Evolutionary conservation across 1,284 basidiomycete genomes (phyloP).

Genomic region (Kwoniella shivajii): DNA sequence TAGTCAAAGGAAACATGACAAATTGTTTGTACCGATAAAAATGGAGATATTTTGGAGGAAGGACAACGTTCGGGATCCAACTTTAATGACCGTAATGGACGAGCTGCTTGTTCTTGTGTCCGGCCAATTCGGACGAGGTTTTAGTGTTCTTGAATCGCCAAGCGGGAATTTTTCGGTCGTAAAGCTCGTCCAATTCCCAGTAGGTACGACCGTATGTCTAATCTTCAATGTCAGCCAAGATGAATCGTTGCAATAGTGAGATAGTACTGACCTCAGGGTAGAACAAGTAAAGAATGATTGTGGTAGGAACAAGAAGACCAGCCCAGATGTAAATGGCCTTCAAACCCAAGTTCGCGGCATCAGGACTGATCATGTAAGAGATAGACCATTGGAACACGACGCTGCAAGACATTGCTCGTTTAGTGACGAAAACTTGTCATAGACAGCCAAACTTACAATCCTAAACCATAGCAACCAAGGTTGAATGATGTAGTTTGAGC

Average conservation of each 20-base stretch:
- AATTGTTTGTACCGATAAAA: too few species aligned
- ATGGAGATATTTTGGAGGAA: too few species aligned
- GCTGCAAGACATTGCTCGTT: not conserved
- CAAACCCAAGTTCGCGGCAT: slow-evolving; percentile 27
- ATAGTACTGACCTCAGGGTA: slow-evolving; percentile 24
- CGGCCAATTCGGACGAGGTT: slow-evolving; percentile 21
- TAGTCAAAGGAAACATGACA: too few species aligned
- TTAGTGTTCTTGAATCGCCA: slow-evolving; percentile 46
- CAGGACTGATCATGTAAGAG: slow-evolving; percentile 32
- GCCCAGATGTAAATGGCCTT: slow-evolving; percentile 31
- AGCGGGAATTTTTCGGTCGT: slow-evolving; percentile 46
- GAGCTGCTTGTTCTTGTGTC: slow-evolving; percentile 14
- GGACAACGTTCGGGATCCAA: too few species aligned
- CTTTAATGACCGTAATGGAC: too few species aligned
- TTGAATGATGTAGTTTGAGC: slow-evolving; percentile 29
- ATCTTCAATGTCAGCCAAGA: not conserved
- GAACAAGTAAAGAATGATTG: slow-evolving; percentile 24
- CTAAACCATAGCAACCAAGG: slow-evolving; percentile 26
- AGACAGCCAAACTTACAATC: slow-evolving; percentile 20
- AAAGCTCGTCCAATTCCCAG: slow-evolving; percentile 51
- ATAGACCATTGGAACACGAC: slow-evolving; percentile 30
- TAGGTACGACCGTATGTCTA: slow-evolving; percentile 30
- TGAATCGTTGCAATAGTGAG: not conserved
- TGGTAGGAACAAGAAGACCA: slow-evolving; percentile 27
- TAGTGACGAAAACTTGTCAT: not conserved